These are phyloP conservation scores for Telfairia occidentalis DNA, from an alignment of 331 rosid species.

Conservation along the genomic window DNA sequence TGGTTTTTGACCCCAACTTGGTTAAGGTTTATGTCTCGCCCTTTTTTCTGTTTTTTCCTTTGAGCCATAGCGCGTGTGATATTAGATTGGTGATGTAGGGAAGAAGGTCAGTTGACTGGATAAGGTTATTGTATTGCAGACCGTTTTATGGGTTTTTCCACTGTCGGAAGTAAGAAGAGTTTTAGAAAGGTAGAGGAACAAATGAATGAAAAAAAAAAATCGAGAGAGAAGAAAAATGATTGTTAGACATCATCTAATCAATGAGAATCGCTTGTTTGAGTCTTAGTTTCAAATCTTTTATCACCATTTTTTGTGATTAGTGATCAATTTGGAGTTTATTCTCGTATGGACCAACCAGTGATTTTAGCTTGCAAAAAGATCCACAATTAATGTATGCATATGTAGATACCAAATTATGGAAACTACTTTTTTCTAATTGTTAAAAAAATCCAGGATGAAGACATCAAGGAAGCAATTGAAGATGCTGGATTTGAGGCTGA, in stretches of 20 bases:
- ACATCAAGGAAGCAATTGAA: constrained; percentile 76
- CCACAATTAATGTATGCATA: not conserved
- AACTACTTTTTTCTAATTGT: not conserved
- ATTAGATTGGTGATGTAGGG: not conserved
- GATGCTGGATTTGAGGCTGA: constrained; percentile 99
- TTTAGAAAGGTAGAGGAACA: not conserved
- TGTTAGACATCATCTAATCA: not conserved
- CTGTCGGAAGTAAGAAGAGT: not conserved
- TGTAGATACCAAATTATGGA: not conserved
- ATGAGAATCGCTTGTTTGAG: not conserved
- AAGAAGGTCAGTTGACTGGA: not conserved
- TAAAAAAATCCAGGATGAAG: constrained; percentile 47
- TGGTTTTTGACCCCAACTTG: constrained; percentile 53
- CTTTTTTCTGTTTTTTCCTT: not conserved
- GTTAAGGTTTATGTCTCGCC: constrained; percentile 46
- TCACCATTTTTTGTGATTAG: not conserved
- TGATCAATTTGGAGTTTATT: not conserved
- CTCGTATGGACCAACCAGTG: not conserved
- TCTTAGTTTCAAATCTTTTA: not conserved
- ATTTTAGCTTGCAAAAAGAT: not conserved
- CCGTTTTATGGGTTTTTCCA: not conserved
- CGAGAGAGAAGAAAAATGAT: not conserved
- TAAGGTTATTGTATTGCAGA: not conserved
- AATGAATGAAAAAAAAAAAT: too few relatives aligned
- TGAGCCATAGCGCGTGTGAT: not conserved